Evolutionary conservation across 2,329 filamentous ascomycete species (phyloP), one percentile per base, ranked within the genome.

Genomic region (Aspergillus oerlinghausenensis): DNA sequence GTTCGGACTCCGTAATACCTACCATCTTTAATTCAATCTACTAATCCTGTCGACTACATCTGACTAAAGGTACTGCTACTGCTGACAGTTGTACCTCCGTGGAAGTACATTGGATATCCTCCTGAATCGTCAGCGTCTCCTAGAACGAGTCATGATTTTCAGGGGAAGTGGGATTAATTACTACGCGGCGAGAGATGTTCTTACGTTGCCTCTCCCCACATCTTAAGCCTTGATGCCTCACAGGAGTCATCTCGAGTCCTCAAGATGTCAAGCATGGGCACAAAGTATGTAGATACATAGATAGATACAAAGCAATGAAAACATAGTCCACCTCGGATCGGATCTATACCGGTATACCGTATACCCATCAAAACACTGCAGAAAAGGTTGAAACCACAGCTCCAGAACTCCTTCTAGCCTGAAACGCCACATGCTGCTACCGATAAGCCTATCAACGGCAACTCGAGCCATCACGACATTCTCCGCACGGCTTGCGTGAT

Each of bases 401-500:
- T 54, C 25, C n/a, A 35, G 43, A 29, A 32, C 23, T 49, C 32
- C 38, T 8, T 40, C 40, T 26, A 47, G 35, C 47, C 48, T 52
- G 48, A 57, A 57, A 57, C 52, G 43, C 35, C 47, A 43, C 40
- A 43, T n/a, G 40, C 9, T 43, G n/a, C 17, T 10, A 17, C 40
- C 40, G n/a, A 43, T 43, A 43, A 45, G 42, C 42, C 42, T 45
- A 45, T 45, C 42, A 43, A 6, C 17, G 25, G 51, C 52, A 2
- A 21, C n/a, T 26, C 11, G 7, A 19, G 32, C 38, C 52, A 69
- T 66, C 65, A 66, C 63, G 64, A 65, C 64, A 66, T 65, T 54
- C 54, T 47, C 55, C 58, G 54, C 52, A 49, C 55, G 47, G 60
- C 57, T 68, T 66, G 64, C 65, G 65, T 68, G 65, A 63, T 67